Base-by-base conservation (phyloP, 2,329 filamentous ascomycete genomes). In the Trichoderma atroviride region DNA sequence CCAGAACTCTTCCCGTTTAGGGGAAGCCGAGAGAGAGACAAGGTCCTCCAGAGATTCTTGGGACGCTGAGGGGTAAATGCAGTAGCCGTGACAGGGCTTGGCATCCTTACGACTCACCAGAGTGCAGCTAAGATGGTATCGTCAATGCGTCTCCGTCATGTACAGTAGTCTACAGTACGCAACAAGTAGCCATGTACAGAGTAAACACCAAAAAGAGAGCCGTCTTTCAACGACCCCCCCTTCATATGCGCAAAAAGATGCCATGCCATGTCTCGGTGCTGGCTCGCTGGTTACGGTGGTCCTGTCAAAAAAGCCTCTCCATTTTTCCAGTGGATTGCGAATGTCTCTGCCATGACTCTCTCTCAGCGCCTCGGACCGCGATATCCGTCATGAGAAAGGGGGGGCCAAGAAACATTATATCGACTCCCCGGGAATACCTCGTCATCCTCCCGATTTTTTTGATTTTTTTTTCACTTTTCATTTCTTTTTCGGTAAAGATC, bases 1-100 rank as follows among this genome's bases (percentile, higher is more conserved):
- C 63, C 37, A 50, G 53, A 50, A 43, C 40, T 27, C 29, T 66
- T 35, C 63, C 63, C 14, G 11, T 58, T 66, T 24, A 13, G 53
- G 63, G n/a, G 35, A 58, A 50, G 4, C 31, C 31, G 31, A 58
- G 31, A 33, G 56, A 37, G 33, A 35, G 16, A n/a, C 40, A 43
- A 43, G 40, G 40, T 4, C 33, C 33, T 19, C n/a, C 11, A 50
- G 22, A 50, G 47, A 50, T 43, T 50, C 33, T 50, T 24, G 47
- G 37, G 37, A 50, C 47, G 29, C 19, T 50, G 59, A 61, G 59
- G 59, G 59, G 59, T 61, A 50, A 50, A 47, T 61, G 27, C 59
- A 61, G 59, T 33, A 61, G 59, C 47, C 50, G 43, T 50, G 27
- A 27, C 59, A 61, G 59, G 37, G 27, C 59, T 50, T 50, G n/a